These are phyloP conservation scores for Sordariomycetes sp. DNA, from an alignment of 2,329 filamentous ascomycete genomes.

Conservation along the genomic window DNA sequence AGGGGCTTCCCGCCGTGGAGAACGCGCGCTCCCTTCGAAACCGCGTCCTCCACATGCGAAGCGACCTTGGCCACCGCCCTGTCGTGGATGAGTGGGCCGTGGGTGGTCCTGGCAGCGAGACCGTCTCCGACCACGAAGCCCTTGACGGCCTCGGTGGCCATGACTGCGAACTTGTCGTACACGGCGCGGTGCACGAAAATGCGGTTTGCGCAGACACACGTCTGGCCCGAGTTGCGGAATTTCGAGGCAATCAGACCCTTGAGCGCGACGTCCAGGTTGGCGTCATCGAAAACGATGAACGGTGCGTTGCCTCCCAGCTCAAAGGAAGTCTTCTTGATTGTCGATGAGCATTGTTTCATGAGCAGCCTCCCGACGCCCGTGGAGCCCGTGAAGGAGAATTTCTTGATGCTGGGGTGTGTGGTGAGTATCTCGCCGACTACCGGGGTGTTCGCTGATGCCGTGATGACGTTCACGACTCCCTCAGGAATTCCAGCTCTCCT, in stretches of 20 bases:
- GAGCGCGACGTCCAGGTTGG: constrained; percentile 78
- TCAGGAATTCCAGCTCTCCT: constrained; percentile 80
- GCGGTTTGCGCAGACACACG: constrained; percentile 83
- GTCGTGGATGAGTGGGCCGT: constrained; percentile 77
- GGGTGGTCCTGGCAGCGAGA: constrained; percentile 59
- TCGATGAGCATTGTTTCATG: constrained; percentile 80
- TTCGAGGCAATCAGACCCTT: constrained; percentile 76
- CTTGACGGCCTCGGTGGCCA: constrained; percentile 62
- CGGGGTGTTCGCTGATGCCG: constrained; percentile 66
- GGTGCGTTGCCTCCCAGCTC: constrained; percentile 93
- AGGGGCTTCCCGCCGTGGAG: constrained; percentile 65
- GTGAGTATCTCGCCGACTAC: constrained; percentile 63
- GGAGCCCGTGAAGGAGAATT: constrained; percentile 89
- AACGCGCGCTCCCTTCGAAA: constrained; percentile 65
- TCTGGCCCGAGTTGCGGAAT: constrained; percentile 91
- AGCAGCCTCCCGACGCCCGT: constrained; percentile 60
- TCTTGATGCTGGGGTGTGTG: constrained; percentile 60
- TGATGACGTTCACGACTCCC: constrained; percentile 85
- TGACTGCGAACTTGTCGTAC: constrained; percentile 62
- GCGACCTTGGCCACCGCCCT: constrained; percentile 73
- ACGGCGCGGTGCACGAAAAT: constrained; percentile 70
- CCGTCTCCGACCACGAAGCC: constrained; percentile 67
- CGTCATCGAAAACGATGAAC: constrained; percentile 95
- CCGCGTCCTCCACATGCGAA: constrained; percentile 68
- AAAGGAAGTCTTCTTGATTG: constrained; percentile 74